Percentiles rank a stretch among this genome's conserved stretches.
Conservation (phyloP, 1,284 basidiomycete species). For the Ustilago nuda region DNA sequence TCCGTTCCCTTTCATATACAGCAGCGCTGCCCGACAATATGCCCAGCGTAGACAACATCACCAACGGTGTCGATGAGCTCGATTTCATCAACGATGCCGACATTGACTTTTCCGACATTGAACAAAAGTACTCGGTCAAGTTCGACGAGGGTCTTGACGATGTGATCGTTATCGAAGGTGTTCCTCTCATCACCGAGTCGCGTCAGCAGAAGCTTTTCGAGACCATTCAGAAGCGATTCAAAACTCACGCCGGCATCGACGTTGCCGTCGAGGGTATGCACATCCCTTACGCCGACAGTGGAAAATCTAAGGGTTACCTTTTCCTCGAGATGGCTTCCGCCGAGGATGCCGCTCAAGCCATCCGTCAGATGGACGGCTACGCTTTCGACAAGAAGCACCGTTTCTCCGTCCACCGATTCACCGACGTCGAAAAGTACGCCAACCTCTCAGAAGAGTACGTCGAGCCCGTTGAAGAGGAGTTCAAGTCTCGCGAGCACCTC, state of each 20-base stretch:
- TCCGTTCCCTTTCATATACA: neutral
- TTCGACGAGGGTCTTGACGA: conserved; percentile 70
- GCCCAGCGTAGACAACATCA: conserved; percentile 51
- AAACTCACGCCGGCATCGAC: conserved; percentile 68
- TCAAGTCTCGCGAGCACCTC: conserved; percentile 91
- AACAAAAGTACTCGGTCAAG: conserved; percentile 78
- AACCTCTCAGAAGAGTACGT: conserved; percentile 84
- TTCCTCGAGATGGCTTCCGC: conserved; percentile 88
- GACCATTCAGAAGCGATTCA: conserved; percentile 70
- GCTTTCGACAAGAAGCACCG: conserved; percentile 92
- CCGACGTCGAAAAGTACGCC: conserved; percentile 88
- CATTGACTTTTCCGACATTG: conserved; percentile 94
- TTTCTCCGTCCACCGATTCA: conserved; percentile 89
- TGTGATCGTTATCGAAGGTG: conserved; percentile 70
- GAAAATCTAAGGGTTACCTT: conserved; percentile 74
- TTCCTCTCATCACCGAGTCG: conserved; percentile 69
- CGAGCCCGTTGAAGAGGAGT: conserved; percentile 83
- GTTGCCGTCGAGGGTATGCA: conserved; percentile 68
- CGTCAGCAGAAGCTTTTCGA: conserved; percentile 69
- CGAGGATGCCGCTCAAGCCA: conserved; percentile 84
- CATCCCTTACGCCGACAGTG: conserved; percentile 69
- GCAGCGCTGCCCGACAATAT: conserved; percentile 21
- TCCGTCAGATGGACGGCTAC: conserved; percentile 83
- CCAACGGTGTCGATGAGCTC: conserved; percentile 56
- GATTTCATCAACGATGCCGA: conserved; percentile 72